Evolutionary conservation across 805 yeast species (phyloP).

Genomic region (Yarrowia deformans): DNA sequence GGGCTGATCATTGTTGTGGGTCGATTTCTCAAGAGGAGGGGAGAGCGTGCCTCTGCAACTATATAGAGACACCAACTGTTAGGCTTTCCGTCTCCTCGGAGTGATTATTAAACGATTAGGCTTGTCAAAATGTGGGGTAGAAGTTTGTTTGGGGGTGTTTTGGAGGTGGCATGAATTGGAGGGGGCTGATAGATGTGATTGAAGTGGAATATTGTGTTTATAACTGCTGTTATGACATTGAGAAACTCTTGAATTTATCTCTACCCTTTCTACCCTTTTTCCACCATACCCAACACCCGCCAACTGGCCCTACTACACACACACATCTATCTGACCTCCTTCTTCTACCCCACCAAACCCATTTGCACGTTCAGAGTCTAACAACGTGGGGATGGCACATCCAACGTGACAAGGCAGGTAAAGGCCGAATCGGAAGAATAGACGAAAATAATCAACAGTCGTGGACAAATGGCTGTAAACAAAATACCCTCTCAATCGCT

Average conservation of each 20-base stretch:
- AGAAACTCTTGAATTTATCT: background rate
- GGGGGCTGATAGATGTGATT: background rate
- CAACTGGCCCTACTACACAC: background rate
- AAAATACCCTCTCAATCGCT: background rate
- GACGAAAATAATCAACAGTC: background rate
- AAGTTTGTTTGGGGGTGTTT: background rate
- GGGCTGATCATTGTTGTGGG: constrained; percentile 20
- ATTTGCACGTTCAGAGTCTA: constrained; percentile 30
- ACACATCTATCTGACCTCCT: background rate
- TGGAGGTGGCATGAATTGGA: background rate
- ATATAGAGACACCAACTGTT: constrained; percentile 3
- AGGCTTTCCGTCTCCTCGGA: constrained; percentile 22
- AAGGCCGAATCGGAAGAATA: background rate
- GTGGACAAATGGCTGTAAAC: background rate
- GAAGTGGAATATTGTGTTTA: background rate
- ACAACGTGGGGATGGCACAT: constrained; percentile 13
- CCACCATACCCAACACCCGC: background rate
- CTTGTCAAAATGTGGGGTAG: constrained; percentile 34
- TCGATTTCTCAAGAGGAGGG: background rate
- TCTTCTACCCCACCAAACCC: constrained; percentile 26
- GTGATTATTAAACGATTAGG: constrained; percentile 34
- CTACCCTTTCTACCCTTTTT: background rate
- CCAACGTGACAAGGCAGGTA: constrained; percentile 7
- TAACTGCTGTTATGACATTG: too few species aligned
- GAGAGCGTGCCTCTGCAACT: background rate